Conservation (phyloP, 768 basidiomycete species). For the Trametes coccinea region DNA sequence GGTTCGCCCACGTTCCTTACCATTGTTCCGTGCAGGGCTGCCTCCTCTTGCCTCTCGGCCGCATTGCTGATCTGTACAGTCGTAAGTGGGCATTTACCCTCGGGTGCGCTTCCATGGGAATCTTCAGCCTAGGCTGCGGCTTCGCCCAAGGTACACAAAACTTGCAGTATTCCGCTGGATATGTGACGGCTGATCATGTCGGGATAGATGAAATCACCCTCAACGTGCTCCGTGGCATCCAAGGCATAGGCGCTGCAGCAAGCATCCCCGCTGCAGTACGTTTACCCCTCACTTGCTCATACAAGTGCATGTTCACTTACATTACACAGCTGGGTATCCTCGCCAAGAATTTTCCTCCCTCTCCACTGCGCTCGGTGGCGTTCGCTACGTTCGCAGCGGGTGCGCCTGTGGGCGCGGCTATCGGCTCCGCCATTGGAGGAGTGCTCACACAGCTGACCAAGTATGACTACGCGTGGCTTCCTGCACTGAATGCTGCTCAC, state of each 20-base stretch:
- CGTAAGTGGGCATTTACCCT: conserved; percentile 65
- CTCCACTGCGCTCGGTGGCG: conserved; percentile 66
- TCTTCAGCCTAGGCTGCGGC: conserved; percentile 63
- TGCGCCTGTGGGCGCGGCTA: conserved; percentile 74
- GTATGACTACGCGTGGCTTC: conserved; percentile 28
- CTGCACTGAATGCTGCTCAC: too few relatives aligned
- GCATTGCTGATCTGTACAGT: conserved; percentile 78
- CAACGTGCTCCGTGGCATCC: conserved; percentile 73
- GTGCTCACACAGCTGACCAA: conserved; percentile 56
- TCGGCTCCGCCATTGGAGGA: conserved; percentile 75
- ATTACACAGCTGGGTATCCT: conserved; percentile 63
- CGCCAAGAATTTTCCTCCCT: conserved; percentile 73
- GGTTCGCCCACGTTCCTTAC: background rate
- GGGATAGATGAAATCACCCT: conserved; percentile 56
- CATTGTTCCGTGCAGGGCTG: conserved; percentile 55
- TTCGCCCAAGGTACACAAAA: conserved; percentile 51
- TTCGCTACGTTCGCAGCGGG: conserved; percentile 87
- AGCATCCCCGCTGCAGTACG: conserved; percentile 70
- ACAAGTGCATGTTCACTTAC: background rate
- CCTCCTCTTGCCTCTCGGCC: conserved; percentile 71
- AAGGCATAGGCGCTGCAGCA: conserved; percentile 78
- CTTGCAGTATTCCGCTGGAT: background rate
- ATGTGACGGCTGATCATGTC: background rate
- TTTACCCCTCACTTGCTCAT: background rate
- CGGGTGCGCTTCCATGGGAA: conserved; percentile 55